Evolutionary conservation across 352 stramenopile genomes (phyloP), one percentile per base, ranked within the genome.

Genomic region (Phytophthora sp.): DNA sequence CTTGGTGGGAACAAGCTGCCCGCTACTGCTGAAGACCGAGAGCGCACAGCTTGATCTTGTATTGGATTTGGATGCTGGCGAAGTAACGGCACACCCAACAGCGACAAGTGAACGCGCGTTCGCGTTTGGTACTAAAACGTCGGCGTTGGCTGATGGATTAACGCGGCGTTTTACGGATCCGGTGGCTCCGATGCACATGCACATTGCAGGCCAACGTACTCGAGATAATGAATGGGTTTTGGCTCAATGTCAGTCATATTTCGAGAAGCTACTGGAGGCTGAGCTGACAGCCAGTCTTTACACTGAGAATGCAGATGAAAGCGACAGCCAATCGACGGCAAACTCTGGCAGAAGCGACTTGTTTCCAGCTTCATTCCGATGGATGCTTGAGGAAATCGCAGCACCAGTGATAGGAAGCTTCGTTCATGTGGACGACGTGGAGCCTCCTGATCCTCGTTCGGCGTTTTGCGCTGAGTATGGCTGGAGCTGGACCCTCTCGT

Each of bases 211-310:
- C 12, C 67, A 69, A 33, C 55, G 51, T 66, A 64, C 46, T 26
- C 51, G 55, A 23, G 82, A 94, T 41, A 69, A 80, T 4, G 77
- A 88, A 20, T 94, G 83, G 81, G 60, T 91, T 0, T 63, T 90
- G 5, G 54, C 52, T 1, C 80, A 91, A 56, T 90, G 88, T 36
- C 81, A 82, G 49, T 51, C 49, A 12, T 91, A 89, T 64, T 90
- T 90, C 62, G 79, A 90, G 26, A 68, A 80, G 13, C 80, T 91
- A 33, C 26, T 89, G 16, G 63, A 81, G 12, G 71, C 79, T 29
- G 73, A 74, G 26, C 15, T 74, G 55, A n/a, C 74, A 65, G 68
- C 71, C 56, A 36, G 52, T 45, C 7, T 63, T 76, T 13, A 56
- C 27, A 35, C 35, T 6, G 60, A 63, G 20, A 62, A 36, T 15